A percentile compares a stretch with the other conserved stretches of the same genome.
Conservation (phyloP, 176 grass and related monocot species). For the Bonia amplexicaulis region DNA sequence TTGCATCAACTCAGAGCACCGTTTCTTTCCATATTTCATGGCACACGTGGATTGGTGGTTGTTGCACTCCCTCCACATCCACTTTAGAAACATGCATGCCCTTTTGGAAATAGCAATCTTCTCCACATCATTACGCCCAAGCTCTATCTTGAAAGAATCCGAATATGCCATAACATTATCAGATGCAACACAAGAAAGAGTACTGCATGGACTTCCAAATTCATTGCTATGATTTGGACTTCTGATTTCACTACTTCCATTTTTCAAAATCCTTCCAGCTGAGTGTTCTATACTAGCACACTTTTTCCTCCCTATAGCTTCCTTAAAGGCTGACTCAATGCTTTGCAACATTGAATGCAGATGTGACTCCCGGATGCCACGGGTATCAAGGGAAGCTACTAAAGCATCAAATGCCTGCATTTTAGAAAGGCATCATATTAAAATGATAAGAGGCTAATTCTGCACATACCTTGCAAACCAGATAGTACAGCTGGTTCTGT, state of each 20-base stretch:
- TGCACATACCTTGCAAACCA: constrained; percentile 1
- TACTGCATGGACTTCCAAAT: constrained; percentile 81
- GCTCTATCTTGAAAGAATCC: constrained; percentile 71
- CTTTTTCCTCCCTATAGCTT: constrained; percentile 55
- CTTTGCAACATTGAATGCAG: constrained; percentile 81
- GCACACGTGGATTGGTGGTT: constrained; percentile 38
- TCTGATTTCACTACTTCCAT: constrained; percentile 40
- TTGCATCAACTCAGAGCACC: constrained; percentile 53
- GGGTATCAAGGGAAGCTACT: constrained; percentile 67
- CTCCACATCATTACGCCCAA: constrained; percentile 60
- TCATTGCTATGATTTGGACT: constrained; percentile 51
- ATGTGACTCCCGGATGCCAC: constrained; percentile 82
- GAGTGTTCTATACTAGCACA: background rate
- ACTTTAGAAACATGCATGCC: constrained; percentile 58
- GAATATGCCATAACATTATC: constrained; percentile 51
- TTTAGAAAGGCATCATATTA: background rate
- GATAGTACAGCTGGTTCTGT: background rate
- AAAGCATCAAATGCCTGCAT: constrained; percentile 89
- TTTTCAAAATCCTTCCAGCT: constrained; percentile 38
- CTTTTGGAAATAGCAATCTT: constrained; percentile 61
- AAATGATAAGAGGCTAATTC: constrained; percentile 3
- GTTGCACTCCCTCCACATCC: constrained; percentile 77
- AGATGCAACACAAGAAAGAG: constrained; percentile 49
- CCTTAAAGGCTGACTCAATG: constrained; percentile 85
- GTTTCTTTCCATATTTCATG: constrained; percentile 62